These are phyloP conservation scores for Lathyrus sativus DNA, from an alignment of 306 rosid species.

Conservation along the genomic window DNA sequence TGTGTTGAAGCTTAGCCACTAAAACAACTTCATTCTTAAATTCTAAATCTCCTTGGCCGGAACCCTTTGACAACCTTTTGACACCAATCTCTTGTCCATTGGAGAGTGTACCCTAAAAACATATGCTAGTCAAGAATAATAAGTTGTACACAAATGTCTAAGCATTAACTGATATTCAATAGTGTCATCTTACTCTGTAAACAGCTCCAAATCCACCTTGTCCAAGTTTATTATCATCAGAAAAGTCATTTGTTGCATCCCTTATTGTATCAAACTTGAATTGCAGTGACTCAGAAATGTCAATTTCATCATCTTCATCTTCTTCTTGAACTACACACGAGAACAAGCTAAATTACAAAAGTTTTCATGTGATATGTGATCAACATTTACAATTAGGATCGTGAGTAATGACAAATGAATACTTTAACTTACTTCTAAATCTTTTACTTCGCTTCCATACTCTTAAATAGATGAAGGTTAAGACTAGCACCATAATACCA, in stretches of 20 bases:
- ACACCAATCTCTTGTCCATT: slow-evolving; percentile 28
- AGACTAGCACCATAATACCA: slow-evolving; percentile 33
- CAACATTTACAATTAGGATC: too few species aligned
- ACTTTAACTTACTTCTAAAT: slow-evolving; percentile 21
- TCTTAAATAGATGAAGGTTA: slow-evolving; percentile 32
- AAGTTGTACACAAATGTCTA: neutral
- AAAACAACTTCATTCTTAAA: slow-evolving; percentile 49
- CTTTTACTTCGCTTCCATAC: slow-evolving; percentile 17
- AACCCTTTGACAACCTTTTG: slow-evolving; percentile 28
- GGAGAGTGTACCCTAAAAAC: slow-evolving; percentile 31
- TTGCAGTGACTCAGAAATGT: slow-evolving; percentile 22
- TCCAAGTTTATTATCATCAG: slow-evolving; percentile 38
- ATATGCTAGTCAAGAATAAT: neutral
- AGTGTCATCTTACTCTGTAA: slow-evolving; percentile 21
- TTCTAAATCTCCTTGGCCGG: slow-evolving; percentile 35
- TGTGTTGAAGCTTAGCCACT: slow-evolving; percentile 33
- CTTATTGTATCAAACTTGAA: slow-evolving; percentile 32
- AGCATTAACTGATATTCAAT: neutral
- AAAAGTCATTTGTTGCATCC: slow-evolving; percentile 37
- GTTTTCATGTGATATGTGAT: neutral
- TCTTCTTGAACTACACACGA: neutral
- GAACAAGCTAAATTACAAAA: neutral
- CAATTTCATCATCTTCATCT: slow-evolving; percentile 16
- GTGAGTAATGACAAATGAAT: too few species aligned
- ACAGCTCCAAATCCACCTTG: slow-evolving; percentile 47